Evolutionary conservation across 2,329 filamentous ascomycete genomes (phyloP).

Genomic region (Colletotrichum sp.): DNA sequence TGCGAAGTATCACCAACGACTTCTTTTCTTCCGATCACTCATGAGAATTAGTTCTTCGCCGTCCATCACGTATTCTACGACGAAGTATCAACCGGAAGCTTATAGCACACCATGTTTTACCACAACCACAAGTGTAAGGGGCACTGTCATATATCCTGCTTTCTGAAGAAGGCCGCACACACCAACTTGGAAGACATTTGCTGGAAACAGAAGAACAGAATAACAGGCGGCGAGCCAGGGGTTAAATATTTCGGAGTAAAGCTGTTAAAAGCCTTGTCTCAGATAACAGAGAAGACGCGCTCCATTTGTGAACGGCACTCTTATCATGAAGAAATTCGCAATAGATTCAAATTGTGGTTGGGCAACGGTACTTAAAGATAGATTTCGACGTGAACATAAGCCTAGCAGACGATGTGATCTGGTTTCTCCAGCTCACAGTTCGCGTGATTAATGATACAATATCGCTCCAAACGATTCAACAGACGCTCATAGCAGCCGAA

Average conservation of each 20-base stretch:
- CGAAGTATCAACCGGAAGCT: neutral
- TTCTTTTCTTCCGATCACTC: neutral
- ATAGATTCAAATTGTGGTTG: rapidly evolving
- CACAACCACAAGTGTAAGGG: neutral
- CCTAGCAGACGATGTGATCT: no score
- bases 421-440: no score
- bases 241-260: rapidly evolving
- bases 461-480: no score
- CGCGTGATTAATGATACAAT: no score
- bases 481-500: no score
- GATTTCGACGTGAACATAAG: no score
- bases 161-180: neutral
- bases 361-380: no score
- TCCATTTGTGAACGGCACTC: neutral
- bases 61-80: neutral
- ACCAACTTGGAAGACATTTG: no score
- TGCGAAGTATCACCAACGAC: neutral
- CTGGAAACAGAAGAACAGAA: neutral
- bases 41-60: rapidly evolving
- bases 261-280: rapidly evolving
- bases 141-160: neutral
- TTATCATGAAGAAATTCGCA: rapidly evolving
- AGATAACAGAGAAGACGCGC: rapidly evolving
- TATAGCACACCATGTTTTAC: neutral
- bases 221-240: rapidly evolving